These are phyloP conservation scores for Triglochin maritima DNA, from an alignment of 106 monocot genomes.

Conservation along the genomic window DNA sequence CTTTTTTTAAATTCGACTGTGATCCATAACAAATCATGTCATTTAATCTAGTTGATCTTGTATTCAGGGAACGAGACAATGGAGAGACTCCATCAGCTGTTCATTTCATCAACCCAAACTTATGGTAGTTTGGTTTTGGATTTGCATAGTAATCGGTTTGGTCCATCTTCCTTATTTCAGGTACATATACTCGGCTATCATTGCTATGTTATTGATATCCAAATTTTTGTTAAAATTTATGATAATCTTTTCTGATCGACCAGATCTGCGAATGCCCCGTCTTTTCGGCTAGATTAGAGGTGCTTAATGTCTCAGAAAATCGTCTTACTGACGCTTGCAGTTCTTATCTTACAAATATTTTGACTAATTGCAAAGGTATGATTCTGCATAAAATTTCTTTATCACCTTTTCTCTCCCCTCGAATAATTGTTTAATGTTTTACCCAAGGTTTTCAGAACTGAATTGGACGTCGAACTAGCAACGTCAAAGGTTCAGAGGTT, in stretches of 20 bases:
- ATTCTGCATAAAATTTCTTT: background rate
- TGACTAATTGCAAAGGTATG: constrained; percentile 81
- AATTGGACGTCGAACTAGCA: no score
- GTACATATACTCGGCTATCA: constrained; percentile 12
- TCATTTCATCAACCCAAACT: constrained; percentile 63
- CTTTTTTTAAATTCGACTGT: no score
- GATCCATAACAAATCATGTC: no score
- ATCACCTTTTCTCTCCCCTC: no score
- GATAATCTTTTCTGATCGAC: background rate
- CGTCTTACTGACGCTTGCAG: constrained; percentile 92
- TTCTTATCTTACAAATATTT: constrained; percentile 75
- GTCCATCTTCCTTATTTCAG: constrained; percentile 95
- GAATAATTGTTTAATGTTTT: no score
- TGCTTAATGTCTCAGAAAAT: constrained; percentile 82
- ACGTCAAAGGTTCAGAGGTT: no score
- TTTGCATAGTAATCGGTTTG: constrained; percentile 82
- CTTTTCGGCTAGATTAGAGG: constrained; percentile 69
- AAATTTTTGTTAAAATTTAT: constrained; percentile 2
- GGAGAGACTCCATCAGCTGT: constrained; percentile 74
- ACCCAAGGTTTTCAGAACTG: no score
- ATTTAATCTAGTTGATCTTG: background rate
- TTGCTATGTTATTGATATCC: background rate
- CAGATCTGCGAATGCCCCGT: constrained; percentile 96
- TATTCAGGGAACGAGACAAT: constrained; percentile 80
- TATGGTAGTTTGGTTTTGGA: constrained; percentile 96